Evolutionary conservation across 352 stramenopile species (phyloP), one percentile per base, ranked within the genome.

Genomic region (Pythium volutum): DNA sequence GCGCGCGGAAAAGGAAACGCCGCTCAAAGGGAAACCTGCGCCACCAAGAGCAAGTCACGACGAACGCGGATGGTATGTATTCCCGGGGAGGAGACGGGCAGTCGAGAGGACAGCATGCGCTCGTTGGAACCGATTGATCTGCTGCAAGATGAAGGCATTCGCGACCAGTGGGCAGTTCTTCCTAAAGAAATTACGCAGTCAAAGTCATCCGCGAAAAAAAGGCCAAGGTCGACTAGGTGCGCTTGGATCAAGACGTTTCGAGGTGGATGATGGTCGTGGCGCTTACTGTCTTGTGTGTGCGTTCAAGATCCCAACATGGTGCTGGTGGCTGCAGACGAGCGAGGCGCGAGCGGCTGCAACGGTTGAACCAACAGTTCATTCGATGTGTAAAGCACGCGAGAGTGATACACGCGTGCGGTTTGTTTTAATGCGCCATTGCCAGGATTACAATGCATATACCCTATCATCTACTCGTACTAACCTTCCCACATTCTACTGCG

Each of bases 181-280:
- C 59, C 83, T 91, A 69, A 72, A 70, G 43, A 72, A 69, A 52
- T 31, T 57, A 95, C 15, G 67, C 67, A 12, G 84, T 97, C 33
- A 97, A 96, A 51, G 89, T 88, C 15, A 89, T 97, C 50, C 95
- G 77, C 53, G 89, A n/a, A n/a, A n/a, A n/a, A n/a, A n/a, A 97
- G 74, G 86, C 84, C 3, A 97, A 95, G 65, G 66, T 89, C 10
- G 84, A 89, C 49, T 97, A 97, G 73, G 71, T 91, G 38, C 48
- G 38, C 36, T 26, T 66, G 26, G 16, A 15, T 7, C 11, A 14
- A n/a, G n/a, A n/a, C n/a, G n/a, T n/a, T n/a, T n/a, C n/a, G n/a
- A n/a, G n/a, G n/a, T n/a, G n/a, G 22, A 1, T 48, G 42, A n/a
- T n/a, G 7, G 20, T 14, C n/a, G 29, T n/a, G n/a, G n/a, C n/a